These are phyloP conservation scores for Entophlyctis helioformis DNA, from an alignment of 192 early-diverging fungal species.

Conservation along the genomic window DNA sequence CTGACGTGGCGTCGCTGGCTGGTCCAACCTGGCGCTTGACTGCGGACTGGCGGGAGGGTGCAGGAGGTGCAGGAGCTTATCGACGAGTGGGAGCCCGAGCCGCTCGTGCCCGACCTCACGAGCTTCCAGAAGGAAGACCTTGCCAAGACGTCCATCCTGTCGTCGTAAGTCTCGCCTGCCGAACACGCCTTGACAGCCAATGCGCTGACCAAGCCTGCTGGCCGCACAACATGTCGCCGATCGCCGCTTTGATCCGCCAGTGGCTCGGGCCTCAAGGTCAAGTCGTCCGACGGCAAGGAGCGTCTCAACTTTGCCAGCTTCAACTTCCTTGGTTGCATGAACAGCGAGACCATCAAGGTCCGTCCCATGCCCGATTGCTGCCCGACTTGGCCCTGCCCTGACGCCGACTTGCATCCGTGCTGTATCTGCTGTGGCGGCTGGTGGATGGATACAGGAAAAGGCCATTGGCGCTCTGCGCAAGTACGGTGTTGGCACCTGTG, in stretches of 20 bases:
- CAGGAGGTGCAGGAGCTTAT: slow-evolving; percentile 92
- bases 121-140: slow-evolving; percentile 52
- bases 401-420: too few relatives aligned
- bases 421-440: too few relatives aligned
- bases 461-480: slow-evolving; percentile 74
- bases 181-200: too few relatives aligned
- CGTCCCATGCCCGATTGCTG: too few relatives aligned
- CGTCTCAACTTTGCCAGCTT: slow-evolving; percentile 71
- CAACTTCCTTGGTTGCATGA: slow-evolving; percentile 80
- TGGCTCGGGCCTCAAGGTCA: slow-evolving; percentile 44
- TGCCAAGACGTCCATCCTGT: slow-evolving; percentile 64
- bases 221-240: too few relatives aligned
- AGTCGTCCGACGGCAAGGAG: slow-evolving; percentile 49
- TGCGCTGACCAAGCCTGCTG: too few relatives aligned
- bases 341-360: slow-evolving; percentile 53
- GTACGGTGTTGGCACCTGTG: slow-evolving; percentile 94
- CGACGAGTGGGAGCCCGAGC: slow-evolving; percentile 93
- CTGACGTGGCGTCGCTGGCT: not conserved
- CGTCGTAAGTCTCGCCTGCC: too few relatives aligned
- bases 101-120: slow-evolving; percentile 68
- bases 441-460: slow-evolving; percentile 37
- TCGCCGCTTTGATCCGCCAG: too few relatives aligned
- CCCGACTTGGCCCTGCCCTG: too few relatives aligned
- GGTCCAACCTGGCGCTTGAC: not conserved
- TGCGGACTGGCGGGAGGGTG: not conserved